A percentile compares a stretch with the other conserved stretches of the same genome.
These are phyloP conservation scores for Tinospora cordifolia DNA, from an alignment of 164 flowering plant genomes.

Conservation along the genomic window DNA sequence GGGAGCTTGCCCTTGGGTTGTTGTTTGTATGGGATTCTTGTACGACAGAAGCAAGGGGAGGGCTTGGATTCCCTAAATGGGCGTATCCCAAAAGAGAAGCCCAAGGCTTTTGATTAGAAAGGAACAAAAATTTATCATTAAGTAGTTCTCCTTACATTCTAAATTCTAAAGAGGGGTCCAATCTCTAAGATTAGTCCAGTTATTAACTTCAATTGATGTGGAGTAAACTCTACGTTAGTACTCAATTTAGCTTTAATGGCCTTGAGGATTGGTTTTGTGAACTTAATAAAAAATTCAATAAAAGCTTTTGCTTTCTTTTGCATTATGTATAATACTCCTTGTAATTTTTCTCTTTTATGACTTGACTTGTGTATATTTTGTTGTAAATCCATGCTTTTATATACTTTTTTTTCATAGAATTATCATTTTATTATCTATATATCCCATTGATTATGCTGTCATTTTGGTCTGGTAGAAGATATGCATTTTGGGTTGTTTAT, in stretches of 20 bases:
- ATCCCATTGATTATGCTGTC: background rate
- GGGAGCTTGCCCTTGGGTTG: no score
- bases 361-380: background rate
- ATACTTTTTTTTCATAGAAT: background rate
- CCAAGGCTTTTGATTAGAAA: no score
- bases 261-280: background rate
- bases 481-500: background rate
- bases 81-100: no score
- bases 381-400: background rate
- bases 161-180: background rate
- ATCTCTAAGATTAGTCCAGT: background rate
- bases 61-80: no score
- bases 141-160: background rate
- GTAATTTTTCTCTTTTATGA: no score
- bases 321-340: background rate
- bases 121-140: background rate
- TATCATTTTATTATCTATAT: background rate
- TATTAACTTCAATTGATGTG: background rate
- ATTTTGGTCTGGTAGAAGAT: background rate
- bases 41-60: no score
- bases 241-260: background rate
- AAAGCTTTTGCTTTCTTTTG: background rate
- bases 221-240: background rate
- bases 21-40: no score
- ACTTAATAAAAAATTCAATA: background rate